phyloP scores from a whole-genome alignment of 2,329 filamentous ascomycete genomes.

The Didymella arachidicola region DNA sequence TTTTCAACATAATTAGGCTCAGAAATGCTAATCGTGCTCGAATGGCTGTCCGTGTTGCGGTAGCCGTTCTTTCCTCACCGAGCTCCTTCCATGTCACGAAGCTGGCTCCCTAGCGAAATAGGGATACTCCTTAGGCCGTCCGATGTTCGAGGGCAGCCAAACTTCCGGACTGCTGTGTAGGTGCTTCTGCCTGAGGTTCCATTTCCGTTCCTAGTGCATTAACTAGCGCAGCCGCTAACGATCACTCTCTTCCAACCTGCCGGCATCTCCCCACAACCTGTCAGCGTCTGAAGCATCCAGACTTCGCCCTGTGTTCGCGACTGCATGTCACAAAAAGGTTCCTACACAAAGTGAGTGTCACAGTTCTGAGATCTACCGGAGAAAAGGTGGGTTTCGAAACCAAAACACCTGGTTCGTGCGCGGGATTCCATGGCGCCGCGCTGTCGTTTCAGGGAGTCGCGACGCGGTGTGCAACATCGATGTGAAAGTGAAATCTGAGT shows the following conservation, averaged over 20 bases:
- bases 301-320: slow-evolving; percentile 1
- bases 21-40: no score
- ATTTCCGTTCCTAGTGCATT: no score
- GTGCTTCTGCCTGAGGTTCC: no score
- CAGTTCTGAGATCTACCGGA: slow-evolving; percentile 11
- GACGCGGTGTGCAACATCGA: slow-evolving; percentile 11
- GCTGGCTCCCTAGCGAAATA: no score
- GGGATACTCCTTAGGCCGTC: no score
- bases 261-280: not conserved
- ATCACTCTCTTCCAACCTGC: no score
- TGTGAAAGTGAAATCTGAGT: not conserved
- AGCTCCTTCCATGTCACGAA: no score
- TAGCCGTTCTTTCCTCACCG: no score
- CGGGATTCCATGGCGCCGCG: slow-evolving; percentile 15
- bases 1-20: no score
- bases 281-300: slow-evolving; percentile 1
- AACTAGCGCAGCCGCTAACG: slow-evolving; percentile 12
- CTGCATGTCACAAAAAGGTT: slow-evolving; percentile 8
- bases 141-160: no score
- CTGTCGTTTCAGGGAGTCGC: slow-evolving; percentile 26
- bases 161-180: no score
- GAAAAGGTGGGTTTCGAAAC: slow-evolving; percentile 35
- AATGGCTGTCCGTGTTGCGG: no score
- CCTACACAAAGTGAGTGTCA: slow-evolving; percentile 23
- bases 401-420: slow-evolving; percentile 22